Conservation (phyloP, 441 rosid species). For the Pelargonium australe region DNA sequence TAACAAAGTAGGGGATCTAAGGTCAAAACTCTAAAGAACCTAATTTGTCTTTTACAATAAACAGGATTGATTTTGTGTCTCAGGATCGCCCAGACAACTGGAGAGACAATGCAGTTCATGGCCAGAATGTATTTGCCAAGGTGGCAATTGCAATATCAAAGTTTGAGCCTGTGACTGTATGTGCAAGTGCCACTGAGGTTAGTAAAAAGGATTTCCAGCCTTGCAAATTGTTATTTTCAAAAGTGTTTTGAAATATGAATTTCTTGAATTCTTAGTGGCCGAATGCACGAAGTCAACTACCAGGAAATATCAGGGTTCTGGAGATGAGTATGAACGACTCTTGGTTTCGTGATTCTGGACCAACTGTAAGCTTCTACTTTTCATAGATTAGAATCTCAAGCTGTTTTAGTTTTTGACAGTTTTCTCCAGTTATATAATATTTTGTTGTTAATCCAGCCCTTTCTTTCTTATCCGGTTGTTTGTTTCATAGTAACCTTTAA, state of each 20-base stretch:
- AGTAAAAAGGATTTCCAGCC: conserved; percentile 13
- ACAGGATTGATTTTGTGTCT: not conserved
- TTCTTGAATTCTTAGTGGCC: conserved; percentile 52
- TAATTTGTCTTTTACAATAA: not conserved
- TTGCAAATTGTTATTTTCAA: not conserved
- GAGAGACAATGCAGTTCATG: conserved; percentile 61
- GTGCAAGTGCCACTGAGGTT: conserved; percentile 81
- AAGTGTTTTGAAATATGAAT: conserved; percentile 14
- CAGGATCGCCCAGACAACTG: conserved; percentile 95
- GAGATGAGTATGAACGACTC: conserved; percentile 93
- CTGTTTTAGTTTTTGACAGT: conserved; percentile 2
- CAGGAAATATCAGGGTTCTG: conserved; percentile 61
- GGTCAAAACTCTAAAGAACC: too few relatives aligned
- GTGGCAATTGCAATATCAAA: conserved; percentile 70
- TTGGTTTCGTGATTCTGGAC: conserved; percentile 94
- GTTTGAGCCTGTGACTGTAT: conserved; percentile 77
- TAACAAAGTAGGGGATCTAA: too few relatives aligned
- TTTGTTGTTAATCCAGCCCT: not conserved
- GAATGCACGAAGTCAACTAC: conserved; percentile 67
- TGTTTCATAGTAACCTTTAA: not conserved
- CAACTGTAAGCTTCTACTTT: conserved; percentile 54
- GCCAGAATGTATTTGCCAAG: conserved; percentile 47
- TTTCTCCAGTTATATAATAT: not conserved
- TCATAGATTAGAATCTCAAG: conserved; percentile 4
- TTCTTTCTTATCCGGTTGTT: not conserved